Conservation (phyloP, 2,329 filamentous ascomycete species). For the Cladosporium halotolerans region DNA sequence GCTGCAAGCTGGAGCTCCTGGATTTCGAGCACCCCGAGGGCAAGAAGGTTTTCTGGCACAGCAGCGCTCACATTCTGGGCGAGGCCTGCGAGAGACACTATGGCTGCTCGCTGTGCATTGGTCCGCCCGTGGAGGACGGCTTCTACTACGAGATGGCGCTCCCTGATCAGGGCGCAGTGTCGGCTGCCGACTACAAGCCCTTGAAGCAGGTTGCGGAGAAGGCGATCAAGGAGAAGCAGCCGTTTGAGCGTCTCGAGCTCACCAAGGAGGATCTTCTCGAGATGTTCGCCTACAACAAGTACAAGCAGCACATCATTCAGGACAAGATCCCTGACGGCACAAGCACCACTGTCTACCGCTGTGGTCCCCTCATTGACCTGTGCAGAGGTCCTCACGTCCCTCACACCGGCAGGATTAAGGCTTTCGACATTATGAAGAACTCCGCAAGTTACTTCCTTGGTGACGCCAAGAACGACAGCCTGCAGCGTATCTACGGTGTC, state of each 20-base stretch:
- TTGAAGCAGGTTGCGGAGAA: constrained; percentile 73
- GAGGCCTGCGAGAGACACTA: constrained; percentile 88
- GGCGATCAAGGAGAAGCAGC: constrained; percentile 94
- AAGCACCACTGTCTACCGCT: constrained; percentile 88
- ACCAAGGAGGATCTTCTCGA: constrained; percentile 87
- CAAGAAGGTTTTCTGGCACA: constrained; percentile 97
- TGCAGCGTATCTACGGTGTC: constrained; percentile 94
- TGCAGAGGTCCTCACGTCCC: constrained; percentile 93
- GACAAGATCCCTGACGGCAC: constrained; percentile 85
- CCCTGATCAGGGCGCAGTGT: constrained; percentile 63
- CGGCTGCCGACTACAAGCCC: constrained; percentile 73
- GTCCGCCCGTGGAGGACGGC: constrained; percentile 81
- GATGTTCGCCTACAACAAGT: constrained; percentile 97
- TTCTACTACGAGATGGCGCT: constrained; percentile 98
- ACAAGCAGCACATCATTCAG: constrained; percentile 96
- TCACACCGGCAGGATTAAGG: constrained; percentile 87
- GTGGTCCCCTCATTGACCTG: constrained; percentile 88
- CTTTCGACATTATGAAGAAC: constrained; percentile 89
- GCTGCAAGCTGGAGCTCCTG: constrained; percentile 76
- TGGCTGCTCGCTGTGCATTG: constrained; percentile 87
- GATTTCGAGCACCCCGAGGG: constrained; percentile 72
- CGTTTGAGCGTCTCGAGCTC: constrained; percentile 81
- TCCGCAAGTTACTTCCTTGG: constrained; percentile 87
- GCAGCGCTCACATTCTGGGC: constrained; percentile 89
- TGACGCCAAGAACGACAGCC: constrained; percentile 85